These are phyloP conservation scores for Alisma plantagoaquatica DNA, from an alignment of 106 monocot genomes.

Conservation along the genomic window DNA sequence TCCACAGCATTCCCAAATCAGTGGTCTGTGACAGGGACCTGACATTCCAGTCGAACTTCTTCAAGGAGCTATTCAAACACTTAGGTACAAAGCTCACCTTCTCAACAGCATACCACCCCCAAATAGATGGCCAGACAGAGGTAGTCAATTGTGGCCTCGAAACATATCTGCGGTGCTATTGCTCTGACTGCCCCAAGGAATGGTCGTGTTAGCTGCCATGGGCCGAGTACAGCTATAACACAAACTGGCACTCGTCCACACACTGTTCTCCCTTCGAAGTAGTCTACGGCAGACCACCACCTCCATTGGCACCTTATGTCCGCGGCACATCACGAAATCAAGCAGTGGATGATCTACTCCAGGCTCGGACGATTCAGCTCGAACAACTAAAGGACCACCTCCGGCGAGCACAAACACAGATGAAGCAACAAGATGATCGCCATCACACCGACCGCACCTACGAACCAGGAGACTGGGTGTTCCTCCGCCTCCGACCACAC, in stretches of 20 bases:
- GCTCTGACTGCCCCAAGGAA: not conserved
- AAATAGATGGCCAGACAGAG: constrained; percentile 2
- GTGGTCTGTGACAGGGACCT: not conserved
- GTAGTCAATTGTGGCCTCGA: not conserved
- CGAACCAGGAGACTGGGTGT: not conserved
- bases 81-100: not conserved
- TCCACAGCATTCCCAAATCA: not conserved
- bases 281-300: not conserved
- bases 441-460: not conserved
- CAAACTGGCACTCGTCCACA: not conserved
- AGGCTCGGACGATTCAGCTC: not conserved
- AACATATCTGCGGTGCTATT: not conserved
- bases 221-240: constrained; percentile 1
- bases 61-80: not conserved
- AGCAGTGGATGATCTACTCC: not conserved
- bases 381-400: not conserved
- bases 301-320: not conserved
- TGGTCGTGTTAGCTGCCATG: not conserved
- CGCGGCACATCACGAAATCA: not conserved
- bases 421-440: not conserved
- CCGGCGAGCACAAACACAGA: not conserved
- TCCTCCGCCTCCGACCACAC: not conserved
- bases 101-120: not conserved
- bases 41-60: not conserved
- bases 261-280: not conserved